Conservation (phyloP, 805 yeast genomes). For the Huiozyma sinensis region DNA sequence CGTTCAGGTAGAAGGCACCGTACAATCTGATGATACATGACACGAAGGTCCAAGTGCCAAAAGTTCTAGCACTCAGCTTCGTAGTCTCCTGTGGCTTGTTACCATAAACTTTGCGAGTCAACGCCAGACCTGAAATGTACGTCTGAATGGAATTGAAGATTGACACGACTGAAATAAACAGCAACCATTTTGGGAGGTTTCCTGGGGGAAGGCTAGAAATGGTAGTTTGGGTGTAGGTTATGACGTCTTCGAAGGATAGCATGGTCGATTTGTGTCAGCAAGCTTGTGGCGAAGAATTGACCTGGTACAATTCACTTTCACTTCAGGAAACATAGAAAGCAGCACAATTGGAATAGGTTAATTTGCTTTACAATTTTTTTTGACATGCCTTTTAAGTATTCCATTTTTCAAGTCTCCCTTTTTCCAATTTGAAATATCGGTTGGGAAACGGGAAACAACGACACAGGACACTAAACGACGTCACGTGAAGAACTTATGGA, state of each 20-base stretch:
- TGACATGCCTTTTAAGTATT: no score
- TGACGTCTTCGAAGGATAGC: conserved; percentile 27
- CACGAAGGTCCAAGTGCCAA: conserved; percentile 95
- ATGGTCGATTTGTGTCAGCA: conserved; percentile 6
- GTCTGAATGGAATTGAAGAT: conserved; percentile 84
- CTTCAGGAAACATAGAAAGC: neutral
- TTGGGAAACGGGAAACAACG: no score
- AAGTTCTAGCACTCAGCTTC: conserved; percentile 80
- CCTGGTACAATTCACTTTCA: neutral
- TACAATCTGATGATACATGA: conserved; percentile 76
- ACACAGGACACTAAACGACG: no score
- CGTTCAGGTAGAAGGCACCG: conserved; percentile 69
- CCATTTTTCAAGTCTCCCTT: no score
- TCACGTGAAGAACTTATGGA: no score
- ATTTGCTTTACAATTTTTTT: no score
- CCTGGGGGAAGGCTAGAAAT: conserved; percentile 35
- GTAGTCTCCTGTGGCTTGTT: conserved; percentile 51
- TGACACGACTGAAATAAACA: conserved; percentile 81
- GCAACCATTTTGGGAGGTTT: conserved; percentile 62
- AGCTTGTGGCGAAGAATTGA: neutral
- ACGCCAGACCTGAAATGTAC: conserved; percentile 58
- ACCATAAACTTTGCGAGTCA: conserved; percentile 75
- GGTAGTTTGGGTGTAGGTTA: conserved; percentile 22
- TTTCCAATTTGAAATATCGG: no score
- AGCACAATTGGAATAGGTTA: neutral